Evolutionary conservation across 2,329 filamentous ascomycete genomes (phyloP).

Genomic region (Hypoxylon sp.): DNA sequence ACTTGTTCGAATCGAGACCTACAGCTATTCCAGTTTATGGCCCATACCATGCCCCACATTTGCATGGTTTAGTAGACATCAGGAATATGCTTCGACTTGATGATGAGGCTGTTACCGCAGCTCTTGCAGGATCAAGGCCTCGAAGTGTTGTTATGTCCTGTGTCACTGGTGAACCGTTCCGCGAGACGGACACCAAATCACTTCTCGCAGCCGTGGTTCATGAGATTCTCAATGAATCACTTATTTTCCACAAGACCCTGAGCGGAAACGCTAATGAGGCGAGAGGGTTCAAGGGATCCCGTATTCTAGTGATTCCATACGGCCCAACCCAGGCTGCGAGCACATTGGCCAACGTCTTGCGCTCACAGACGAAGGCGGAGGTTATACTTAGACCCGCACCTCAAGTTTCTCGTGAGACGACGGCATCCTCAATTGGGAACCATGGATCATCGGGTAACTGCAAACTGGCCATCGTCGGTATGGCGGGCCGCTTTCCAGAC

Average conservation of each 20-base stretch:
- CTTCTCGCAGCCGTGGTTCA: slow-evolving; percentile 62
- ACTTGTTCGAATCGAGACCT: slow-evolving; percentile 59
- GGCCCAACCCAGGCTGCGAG: slow-evolving; percentile 66
- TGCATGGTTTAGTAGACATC: slow-evolving; percentile 63
- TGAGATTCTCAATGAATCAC: slow-evolving; percentile 66
- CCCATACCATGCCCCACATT: slow-evolving; percentile 70
- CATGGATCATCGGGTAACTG: slow-evolving; percentile 66
- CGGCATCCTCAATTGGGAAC: slow-evolving; percentile 59
- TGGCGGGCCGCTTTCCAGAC: slow-evolving; percentile 83
- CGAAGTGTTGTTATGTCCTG: slow-evolving; percentile 67
- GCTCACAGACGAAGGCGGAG: slow-evolving; percentile 59
- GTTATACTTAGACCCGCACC: slow-evolving; percentile 60
- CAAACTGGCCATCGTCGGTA: slow-evolving; percentile 88
- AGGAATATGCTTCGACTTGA: slow-evolving; percentile 63
- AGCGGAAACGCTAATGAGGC: slow-evolving; percentile 63
- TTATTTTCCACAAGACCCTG: slow-evolving; percentile 65
- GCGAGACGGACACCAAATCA: slow-evolving; percentile 58
- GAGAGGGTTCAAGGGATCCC: slow-evolving; percentile 57
- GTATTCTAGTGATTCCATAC: slow-evolving; percentile 64
- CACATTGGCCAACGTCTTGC: slow-evolving; percentile 62
- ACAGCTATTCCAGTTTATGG: slow-evolving; percentile 68
- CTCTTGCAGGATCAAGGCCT: slow-evolving; percentile 61
- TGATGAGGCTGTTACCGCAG: slow-evolving; percentile 57
- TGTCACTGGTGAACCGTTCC: slow-evolving; percentile 61
- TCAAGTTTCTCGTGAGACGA: slow-evolving; percentile 55